Evolutionary conservation across 2,329 filamentous ascomycete genomes (phyloP).

Genomic region (Penicillium sp.): DNA sequence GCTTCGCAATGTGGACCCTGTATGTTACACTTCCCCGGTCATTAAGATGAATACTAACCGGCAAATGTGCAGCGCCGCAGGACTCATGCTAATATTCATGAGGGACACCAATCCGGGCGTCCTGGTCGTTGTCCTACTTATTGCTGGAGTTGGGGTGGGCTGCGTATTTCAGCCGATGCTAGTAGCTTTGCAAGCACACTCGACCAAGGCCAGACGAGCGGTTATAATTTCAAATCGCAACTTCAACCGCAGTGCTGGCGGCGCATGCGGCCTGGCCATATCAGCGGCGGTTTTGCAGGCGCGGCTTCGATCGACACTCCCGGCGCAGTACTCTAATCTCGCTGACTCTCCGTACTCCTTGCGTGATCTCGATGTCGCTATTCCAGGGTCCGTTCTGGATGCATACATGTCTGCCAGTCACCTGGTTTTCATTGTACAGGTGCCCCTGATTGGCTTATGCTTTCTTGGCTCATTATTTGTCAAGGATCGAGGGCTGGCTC

Average conservation of each 20-base stretch:
- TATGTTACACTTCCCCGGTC: slow-evolving; percentile 11
- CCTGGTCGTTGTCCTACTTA: slow-evolving; percentile 1
- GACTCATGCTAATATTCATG: neutral
- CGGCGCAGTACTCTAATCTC: neutral
- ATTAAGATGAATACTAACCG: neutral
- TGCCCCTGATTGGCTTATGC: slow-evolving; percentile 52
- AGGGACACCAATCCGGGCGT: neutral
- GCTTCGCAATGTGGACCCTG: slow-evolving; percentile 45
- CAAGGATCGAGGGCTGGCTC: slow-evolving; percentile 46
- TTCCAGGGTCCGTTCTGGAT: slow-evolving; percentile 42
- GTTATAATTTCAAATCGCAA: slow-evolving; percentile 62
- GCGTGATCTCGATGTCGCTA: neutral
- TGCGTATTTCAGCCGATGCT: slow-evolving; percentile 52
- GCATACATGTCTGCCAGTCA: slow-evolving; percentile 54
- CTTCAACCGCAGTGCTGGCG: slow-evolving; percentile 59
- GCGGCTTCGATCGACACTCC: slow-evolving; percentile 28
- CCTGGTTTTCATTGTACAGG: slow-evolving; percentile 55
- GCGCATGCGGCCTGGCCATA: slow-evolving; percentile 56
- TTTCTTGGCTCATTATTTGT: slow-evolving; percentile 52
- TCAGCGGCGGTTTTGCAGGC: slow-evolving; percentile 51
- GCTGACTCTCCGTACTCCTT: neutral
- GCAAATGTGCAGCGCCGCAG: neutral
- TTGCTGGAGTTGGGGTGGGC: slow-evolving; percentile 55
- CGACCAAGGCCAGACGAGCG: slow-evolving; percentile 54
- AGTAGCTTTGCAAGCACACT: slow-evolving; percentile 57